Conservation (phyloP, 148 eudicot species). For the Amaranthus palmeri region DNA sequence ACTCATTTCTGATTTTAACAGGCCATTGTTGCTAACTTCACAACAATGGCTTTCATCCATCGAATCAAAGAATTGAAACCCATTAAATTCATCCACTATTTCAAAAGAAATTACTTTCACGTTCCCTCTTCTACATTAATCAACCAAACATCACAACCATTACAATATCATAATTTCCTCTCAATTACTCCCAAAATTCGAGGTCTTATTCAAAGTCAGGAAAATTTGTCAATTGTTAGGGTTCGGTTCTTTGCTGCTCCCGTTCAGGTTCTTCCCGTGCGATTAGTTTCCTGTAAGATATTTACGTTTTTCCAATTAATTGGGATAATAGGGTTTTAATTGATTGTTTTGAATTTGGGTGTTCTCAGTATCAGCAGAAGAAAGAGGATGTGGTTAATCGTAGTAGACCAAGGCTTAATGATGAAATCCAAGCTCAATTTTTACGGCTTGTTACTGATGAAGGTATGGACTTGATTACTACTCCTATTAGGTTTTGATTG, state of each 20-base stretch:
- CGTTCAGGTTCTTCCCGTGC: conserved; percentile 43
- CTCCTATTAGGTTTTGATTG: too few species aligned
- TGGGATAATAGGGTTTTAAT: not conserved
- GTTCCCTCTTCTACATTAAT: conserved; percentile 19
- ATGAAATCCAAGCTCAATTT: conserved; percentile 42
- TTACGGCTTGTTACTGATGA: conserved; percentile 69
- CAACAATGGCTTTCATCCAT: not conserved
- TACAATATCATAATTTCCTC: not conserved
- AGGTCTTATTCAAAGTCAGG: conserved; percentile 5
- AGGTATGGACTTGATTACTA: conserved; percentile 30
- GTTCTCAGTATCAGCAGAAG: conserved; percentile 26
- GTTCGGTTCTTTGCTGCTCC: conserved; percentile 77
- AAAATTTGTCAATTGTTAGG: conserved; percentile 20
- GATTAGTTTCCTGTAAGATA: not conserved
- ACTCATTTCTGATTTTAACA: too few species aligned
- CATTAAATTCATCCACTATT: conserved; percentile 24
- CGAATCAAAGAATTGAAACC: conserved; percentile 41
- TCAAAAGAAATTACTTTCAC: conserved; percentile 36
- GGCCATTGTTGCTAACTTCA: too few species aligned
- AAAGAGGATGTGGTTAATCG: conserved; percentile 35
- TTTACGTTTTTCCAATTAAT: not conserved
- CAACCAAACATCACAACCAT: conserved; percentile 22
- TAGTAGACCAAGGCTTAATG: conserved; percentile 55
- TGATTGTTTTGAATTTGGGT: conserved; percentile 6
- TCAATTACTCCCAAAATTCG: conserved; percentile 14